Conservation (phyloP, 1,284 basidiomycete species). For the Cryptococcus sp. region DNA sequence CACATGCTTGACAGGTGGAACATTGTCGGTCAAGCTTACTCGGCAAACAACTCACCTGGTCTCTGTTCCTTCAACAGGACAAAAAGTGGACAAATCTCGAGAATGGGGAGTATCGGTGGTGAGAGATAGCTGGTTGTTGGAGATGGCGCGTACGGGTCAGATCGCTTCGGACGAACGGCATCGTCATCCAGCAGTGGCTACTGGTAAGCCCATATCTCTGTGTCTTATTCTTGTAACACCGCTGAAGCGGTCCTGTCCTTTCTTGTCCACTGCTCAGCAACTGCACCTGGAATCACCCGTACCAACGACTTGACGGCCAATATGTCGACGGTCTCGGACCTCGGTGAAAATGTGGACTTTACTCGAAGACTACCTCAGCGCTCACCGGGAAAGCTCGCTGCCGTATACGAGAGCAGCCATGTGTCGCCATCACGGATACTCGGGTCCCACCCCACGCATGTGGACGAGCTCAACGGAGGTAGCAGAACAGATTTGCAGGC, state of each 20-base stretch:
- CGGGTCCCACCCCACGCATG: conserved; percentile 40
- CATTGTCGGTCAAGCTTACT: conserved; percentile 36
- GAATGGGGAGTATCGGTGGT: conserved; percentile 46
- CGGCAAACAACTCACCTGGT: conserved; percentile 44
- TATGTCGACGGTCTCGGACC: conserved; percentile 18
- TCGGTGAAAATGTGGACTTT: conserved; percentile 13
- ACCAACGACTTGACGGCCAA: conserved; percentile 13
- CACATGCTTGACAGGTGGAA: conserved; percentile 24
- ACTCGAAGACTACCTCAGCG: neutral
- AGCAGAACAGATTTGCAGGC: neutral
- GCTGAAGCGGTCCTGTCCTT: too few species aligned
- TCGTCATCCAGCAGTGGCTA: conserved; percentile 5
- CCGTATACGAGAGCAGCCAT: too few species aligned
- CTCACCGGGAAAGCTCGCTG: neutral
- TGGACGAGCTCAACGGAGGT: conserved; percentile 21
- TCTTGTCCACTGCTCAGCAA: too few species aligned
- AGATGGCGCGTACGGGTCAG: conserved; percentile 35
- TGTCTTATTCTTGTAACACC: too few species aligned
- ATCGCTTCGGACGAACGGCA: conserved; percentile 28
- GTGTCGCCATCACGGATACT: conserved; percentile 26
- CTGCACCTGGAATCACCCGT: too few species aligned
- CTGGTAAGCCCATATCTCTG: neutral
- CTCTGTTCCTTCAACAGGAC: conserved; percentile 25
- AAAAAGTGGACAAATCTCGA: conserved; percentile 40
- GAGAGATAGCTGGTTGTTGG: conserved; percentile 41